A percentile compares a stretch with the other conserved stretches of the same genome.
These are phyloP conservation scores for Sclerotinia minor DNA, from an alignment of 2,329 filamentous ascomycete genomes.

Conservation along the genomic window DNA sequence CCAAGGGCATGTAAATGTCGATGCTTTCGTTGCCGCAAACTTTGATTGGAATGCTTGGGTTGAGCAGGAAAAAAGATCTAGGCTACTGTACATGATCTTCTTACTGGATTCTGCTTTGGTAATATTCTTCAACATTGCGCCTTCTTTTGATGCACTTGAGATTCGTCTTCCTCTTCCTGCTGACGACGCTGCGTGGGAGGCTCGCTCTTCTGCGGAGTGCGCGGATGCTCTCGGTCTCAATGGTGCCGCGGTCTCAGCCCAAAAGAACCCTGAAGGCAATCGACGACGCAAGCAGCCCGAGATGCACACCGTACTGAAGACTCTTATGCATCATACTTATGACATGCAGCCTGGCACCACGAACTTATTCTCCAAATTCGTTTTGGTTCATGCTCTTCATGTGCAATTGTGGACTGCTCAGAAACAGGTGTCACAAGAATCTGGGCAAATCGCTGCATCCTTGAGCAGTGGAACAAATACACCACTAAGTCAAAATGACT, in stretches of 20 bases:
- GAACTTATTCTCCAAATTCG: constrained; percentile 72
- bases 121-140: constrained; percentile 69
- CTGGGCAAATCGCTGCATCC: constrained; percentile 28
- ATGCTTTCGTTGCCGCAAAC: constrained; percentile 49
- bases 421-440: constrained; percentile 45
- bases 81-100: constrained; percentile 65
- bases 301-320: constrained; percentile 60
- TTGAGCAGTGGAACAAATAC: constrained; percentile 51
- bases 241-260: constrained; percentile 56
- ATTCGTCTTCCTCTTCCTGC: constrained; percentile 67
- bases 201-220: constrained; percentile 58
- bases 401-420: constrained; percentile 58
- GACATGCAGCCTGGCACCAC: constrained; percentile 65
- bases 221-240: constrained; percentile 64
- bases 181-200: constrained; percentile 75
- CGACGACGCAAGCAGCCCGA: constrained; percentile 64
- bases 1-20: constrained; percentile 52
- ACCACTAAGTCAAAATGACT: constrained; percentile 60
- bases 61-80: constrained; percentile 67
- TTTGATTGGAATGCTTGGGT: constrained; percentile 70
- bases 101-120: constrained; percentile 64
- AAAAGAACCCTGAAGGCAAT: constrained; percentile 61
- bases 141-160: constrained; percentile 64
- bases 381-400: constrained; percentile 69
- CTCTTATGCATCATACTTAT: constrained; percentile 59